Conservation (phyloP, 2,329 filamentous ascomycete species). For the Fusarium sp. region DNA sequence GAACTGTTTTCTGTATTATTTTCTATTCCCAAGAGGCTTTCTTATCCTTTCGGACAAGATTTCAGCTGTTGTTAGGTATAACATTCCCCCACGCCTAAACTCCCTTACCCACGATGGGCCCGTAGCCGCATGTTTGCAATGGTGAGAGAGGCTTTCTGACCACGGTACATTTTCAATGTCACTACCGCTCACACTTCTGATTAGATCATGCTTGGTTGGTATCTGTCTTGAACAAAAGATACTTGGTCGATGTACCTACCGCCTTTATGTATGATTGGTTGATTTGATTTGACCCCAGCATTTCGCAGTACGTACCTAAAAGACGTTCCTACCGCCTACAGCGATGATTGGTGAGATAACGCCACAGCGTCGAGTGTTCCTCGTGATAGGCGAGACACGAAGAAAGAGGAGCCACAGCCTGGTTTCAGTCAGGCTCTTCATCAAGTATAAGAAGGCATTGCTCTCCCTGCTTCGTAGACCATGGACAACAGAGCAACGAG, state of each 20-base stretch:
- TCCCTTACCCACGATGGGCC: too few relatives aligned
- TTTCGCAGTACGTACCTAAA: neutral
- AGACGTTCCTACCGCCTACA: conserved; percentile 4
- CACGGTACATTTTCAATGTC: too few relatives aligned
- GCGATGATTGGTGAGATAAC: conserved; percentile 1
- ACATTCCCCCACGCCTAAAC: too few relatives aligned
- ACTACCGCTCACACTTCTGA: too few relatives aligned
- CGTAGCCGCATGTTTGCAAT: too few relatives aligned
- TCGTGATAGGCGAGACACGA: neutral
- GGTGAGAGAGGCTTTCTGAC: too few relatives aligned
- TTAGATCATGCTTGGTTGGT: too few relatives aligned
- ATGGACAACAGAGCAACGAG: neutral
- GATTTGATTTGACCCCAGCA: neutral
- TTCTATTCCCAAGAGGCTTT: too few relatives aligned
- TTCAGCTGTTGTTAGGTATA: too few relatives aligned
- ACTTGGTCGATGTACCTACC: neutral
- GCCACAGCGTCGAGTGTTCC: neutral
- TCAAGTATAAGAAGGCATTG: neutral
- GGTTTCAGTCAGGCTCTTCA: neutral
- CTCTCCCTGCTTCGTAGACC: neutral
- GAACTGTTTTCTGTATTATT: too few relatives aligned
- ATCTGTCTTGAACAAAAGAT: neutral
- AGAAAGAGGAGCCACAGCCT: neutral
- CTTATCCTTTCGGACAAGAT: too few relatives aligned
- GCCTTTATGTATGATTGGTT: neutral